These are phyloP conservation scores for Acacia concinna DNA, from an alignment of 331 rosid genomes.

Conservation along the genomic window DNA sequence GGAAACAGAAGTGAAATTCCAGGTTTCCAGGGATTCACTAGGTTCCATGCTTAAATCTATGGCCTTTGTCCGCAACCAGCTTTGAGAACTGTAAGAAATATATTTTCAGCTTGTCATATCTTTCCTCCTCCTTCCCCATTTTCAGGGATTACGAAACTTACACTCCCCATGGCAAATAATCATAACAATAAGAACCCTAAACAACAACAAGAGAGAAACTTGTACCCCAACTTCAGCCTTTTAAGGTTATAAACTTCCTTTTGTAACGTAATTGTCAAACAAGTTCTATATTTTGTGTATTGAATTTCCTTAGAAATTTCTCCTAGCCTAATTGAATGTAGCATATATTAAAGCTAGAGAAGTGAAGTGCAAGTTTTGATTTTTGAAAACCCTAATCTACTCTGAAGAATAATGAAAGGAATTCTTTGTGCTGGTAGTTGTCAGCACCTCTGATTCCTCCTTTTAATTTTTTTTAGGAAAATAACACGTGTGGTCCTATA, in stretches of 20 bases:
- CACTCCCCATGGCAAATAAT: neutral
- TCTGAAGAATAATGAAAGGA: neutral
- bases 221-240: neutral
- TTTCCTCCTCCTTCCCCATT: neutral
- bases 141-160: neutral
- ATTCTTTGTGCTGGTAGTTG: neutral
- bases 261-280: neutral
- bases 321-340: neutral
- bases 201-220: neutral
- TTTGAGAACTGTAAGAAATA: slow-evolving; percentile 60
- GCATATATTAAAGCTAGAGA: neutral
- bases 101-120: slow-evolving; percentile 18
- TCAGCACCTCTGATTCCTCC: neutral
- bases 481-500: neutral
- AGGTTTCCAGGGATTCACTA: slow-evolving; percentile 68
- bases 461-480: neutral
- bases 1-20: slow-evolving; percentile 78
- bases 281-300: neutral
- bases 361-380: neutral
- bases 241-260: neutral
- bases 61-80: slow-evolving; percentile 72
- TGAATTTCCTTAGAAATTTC: neutral
- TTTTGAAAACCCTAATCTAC: neutral
- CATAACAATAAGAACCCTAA: neutral
- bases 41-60: slow-evolving; percentile 73